phyloP scores from a whole-genome alignment of 768 basidiomycete genomes.

The Fistulinella prunicolor region DNA sequence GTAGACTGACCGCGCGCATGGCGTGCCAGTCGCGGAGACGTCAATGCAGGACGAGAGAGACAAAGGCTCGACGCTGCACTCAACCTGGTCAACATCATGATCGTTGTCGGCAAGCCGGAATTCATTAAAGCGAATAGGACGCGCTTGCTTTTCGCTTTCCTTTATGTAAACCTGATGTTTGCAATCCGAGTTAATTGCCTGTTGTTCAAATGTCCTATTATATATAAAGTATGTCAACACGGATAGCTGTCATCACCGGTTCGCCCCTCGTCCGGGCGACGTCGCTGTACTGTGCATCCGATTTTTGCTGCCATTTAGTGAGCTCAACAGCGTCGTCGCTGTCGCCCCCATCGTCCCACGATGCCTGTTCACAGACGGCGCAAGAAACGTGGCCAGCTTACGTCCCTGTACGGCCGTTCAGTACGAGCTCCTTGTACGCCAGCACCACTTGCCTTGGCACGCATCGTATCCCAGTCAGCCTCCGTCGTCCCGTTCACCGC shows the following conservation, averaged over 20 bases:
- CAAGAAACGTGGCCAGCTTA: slow-evolving; percentile 32
- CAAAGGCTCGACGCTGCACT: slow-evolving; percentile 15
- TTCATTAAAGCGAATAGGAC: too few relatives aligned
- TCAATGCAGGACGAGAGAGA: slow-evolving; percentile 10
- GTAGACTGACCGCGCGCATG: slow-evolving; percentile 37
- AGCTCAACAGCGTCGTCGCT: slow-evolving; percentile 1
- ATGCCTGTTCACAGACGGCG: slow-evolving; percentile 38
- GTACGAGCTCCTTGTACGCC: too few relatives aligned
- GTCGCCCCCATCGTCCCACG: slow-evolving; percentile 25
- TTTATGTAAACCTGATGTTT: too few relatives aligned
- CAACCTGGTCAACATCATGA: slow-evolving; percentile 22
- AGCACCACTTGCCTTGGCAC: slow-evolving; percentile 57
- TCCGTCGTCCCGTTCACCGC: slow-evolving; percentile 60
- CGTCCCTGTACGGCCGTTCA: slow-evolving; percentile 23
- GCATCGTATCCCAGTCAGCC: slow-evolving; percentile 66
- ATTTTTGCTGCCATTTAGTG: slow-evolving; percentile 20
- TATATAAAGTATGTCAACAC: neutral
- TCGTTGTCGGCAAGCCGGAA: too few relatives aligned
- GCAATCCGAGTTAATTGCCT: too few relatives aligned
- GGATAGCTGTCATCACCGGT: neutral
- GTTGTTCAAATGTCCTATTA: too few relatives aligned
- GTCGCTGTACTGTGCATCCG: slow-evolving; percentile 28
- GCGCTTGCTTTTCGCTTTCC: too few relatives aligned
- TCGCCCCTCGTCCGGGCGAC: slow-evolving; percentile 25
- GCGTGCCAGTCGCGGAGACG: slow-evolving; percentile 4